Base-by-base conservation (phyloP, 768 basidiomycete genomes). In the Hypholoma fasciculare region DNA sequence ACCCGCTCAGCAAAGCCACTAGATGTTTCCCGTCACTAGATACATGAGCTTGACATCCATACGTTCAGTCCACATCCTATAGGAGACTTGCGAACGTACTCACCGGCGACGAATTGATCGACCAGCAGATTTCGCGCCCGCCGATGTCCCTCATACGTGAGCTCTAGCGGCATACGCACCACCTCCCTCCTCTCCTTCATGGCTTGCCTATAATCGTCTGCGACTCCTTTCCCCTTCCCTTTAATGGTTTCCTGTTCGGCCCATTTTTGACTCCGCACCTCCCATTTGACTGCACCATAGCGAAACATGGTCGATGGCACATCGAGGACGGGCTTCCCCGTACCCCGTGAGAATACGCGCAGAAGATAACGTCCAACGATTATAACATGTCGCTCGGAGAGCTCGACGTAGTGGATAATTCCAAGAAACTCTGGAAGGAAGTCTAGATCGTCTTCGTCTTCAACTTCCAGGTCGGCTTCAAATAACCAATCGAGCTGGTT, bases 331-430 rank as follows among this genome's bases (percentile, higher is more conserved):
- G 76, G 65, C 3, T 67, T 66, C 16, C 82, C 83, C 0, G 74
- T 76, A 17, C 69, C 62, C 6, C 87, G 77, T 26, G 78, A 77
- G 59, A 85, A 90, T 8, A 87, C 74, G 8, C 85, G 77, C 37
- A 92, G 64, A 8, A 74, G 69, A 17, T 63, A 61, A 1, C 65
- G 65, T 5, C 82, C 82, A 49, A 85, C 88, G 26, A 92, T 69
- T 62, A 92, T 84, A 0, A 83, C 80, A 65, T 88, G 81, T 7
- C 72, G 69, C 44, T 76, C 72, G 54, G 78, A 80, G 55, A 92
- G 70, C 62, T 92, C 90, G 36, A 91, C 88, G 60, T 90, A 91
- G 52, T 75, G 75, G 54, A 89, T 76, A 11, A 70, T 61, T 3
- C 76, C 80, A 16, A 82, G 69, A 7, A 43, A 60, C 9, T 49